Evolutionary conservation across 2,329 filamentous ascomycete genomes (phyloP).

Genomic region (Cadophora sp.): DNA sequence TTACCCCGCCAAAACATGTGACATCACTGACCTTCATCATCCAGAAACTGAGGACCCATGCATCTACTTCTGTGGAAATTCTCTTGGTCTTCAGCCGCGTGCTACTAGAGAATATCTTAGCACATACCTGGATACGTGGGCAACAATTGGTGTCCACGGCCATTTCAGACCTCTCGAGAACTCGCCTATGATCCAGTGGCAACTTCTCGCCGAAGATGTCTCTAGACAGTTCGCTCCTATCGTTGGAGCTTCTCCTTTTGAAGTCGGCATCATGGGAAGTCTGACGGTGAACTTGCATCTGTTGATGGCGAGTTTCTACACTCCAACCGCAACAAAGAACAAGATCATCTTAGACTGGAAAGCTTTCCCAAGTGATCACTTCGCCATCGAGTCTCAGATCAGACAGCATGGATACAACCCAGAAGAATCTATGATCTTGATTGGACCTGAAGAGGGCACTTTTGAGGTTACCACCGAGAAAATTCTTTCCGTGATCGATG

Average conservation of each 20-base stretch:
- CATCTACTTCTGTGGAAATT: constrained; percentile 91
- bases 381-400: constrained; percentile 84
- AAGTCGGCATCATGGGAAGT: constrained; percentile 89
- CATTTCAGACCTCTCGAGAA: constrained; percentile 77
- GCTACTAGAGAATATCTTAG: constrained; percentile 69
- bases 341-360: constrained; percentile 80
- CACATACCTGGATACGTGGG: constrained; percentile 83
- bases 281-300: constrained; percentile 76
- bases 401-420: constrained; percentile 70
- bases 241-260: constrained; percentile 73
- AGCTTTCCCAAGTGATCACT: constrained; percentile 89
- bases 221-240: constrained; percentile 73
- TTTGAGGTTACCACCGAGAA: constrained; percentile 73
- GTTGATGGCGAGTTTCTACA: constrained; percentile 74
- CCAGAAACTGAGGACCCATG: constrained; percentile 50
- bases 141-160: constrained; percentile 81
- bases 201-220: constrained; percentile 79
- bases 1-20: constrained; percentile 27
- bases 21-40: constrained; percentile 24
- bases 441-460: constrained; percentile 65
- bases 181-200: constrained; percentile 73
- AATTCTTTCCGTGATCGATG: constrained; percentile 76
- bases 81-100: constrained; percentile 82
- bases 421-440: constrained; percentile 72
- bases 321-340: constrained; percentile 62